phyloP scores from a whole-genome alignment of 2,329 filamentous ascomycete genomes.

The Fusarium secorum region DNA sequence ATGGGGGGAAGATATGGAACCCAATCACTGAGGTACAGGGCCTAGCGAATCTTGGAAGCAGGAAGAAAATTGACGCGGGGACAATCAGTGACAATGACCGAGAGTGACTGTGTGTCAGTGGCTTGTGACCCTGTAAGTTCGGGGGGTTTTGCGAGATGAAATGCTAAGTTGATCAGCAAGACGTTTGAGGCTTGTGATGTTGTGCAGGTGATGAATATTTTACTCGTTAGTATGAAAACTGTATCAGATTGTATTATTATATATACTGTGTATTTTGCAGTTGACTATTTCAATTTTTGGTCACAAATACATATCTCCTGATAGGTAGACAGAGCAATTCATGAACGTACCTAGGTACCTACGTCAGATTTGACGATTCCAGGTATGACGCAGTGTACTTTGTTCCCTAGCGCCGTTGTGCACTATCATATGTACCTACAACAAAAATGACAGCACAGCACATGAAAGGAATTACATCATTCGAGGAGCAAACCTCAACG shows the following conservation, averaged over 20 bases:
- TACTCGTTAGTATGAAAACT: neutral
- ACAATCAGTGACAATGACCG: conserved; percentile 38
- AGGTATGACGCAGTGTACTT: conserved; percentile 26
- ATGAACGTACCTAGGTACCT: too few species aligned
- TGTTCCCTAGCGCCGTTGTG: neutral
- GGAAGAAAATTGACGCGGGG: conserved; percentile 43
- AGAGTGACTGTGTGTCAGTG: conserved; percentile 41
- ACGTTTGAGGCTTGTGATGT: conserved; percentile 10
- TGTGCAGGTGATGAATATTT: conserved; percentile 38
- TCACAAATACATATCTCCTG: neutral
- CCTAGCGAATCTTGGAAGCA: conserved; percentile 37
- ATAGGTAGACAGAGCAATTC: neutral
- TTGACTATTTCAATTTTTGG: neutral
- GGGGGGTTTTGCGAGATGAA: conserved; percentile 7
- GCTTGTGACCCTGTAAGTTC: conserved; percentile 40
- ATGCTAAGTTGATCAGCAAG: conserved; percentile 28
- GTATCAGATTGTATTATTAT: neutral
- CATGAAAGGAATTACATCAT: conserved; percentile 35
- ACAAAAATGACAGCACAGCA: neutral
- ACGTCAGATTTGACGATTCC: conserved; percentile 8
- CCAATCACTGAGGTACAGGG: neutral
- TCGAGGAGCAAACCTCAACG: neutral
- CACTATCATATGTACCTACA: conserved; percentile 31
- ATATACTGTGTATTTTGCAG: conserved; percentile 6
- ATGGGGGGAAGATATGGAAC: conserved; percentile 3